Percentiles rank a stretch among this genome's conserved stretches.
These are phyloP conservation scores for Cyberlindnera mississippiensis DNA, from an alignment of 805 yeast genomes.

Conservation along the genomic window DNA sequence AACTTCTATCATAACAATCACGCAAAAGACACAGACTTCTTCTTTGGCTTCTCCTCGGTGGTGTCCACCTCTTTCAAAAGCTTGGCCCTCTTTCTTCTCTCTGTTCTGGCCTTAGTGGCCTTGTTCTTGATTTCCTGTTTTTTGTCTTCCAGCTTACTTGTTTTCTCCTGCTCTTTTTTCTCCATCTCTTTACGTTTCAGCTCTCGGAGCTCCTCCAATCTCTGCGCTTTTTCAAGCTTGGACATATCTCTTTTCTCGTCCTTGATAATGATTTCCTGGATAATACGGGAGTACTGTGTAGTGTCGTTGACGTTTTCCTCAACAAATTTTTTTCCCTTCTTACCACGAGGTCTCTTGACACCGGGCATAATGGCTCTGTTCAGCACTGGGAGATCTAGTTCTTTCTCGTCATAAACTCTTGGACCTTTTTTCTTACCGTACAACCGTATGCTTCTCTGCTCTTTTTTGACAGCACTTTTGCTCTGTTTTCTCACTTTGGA, in stretches of 20 bases:
- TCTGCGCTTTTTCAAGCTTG: slow-evolving; percentile 83
- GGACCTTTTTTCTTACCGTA: slow-evolving; percentile 55
- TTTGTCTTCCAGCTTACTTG: slow-evolving; percentile 65
- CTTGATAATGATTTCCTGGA: slow-evolving; percentile 77
- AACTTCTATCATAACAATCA: no score
- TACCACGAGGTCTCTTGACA: slow-evolving; percentile 68
- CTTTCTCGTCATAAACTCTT: slow-evolving; percentile 63
- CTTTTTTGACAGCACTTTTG: slow-evolving; percentile 57
- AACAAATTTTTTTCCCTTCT: slow-evolving; percentile 80
- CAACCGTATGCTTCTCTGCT: slow-evolving; percentile 57
- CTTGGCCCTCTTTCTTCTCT: slow-evolving; percentile 55
- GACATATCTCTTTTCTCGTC: slow-evolving; percentile 78
- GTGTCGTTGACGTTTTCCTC: slow-evolving; percentile 56
- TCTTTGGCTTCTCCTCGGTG: slow-evolving; percentile 25
- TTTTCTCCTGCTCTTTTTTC: slow-evolving; percentile 69
- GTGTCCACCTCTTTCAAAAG: slow-evolving; percentile 23
- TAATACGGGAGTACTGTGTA: slow-evolving; percentile 59
- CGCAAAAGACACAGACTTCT: slow-evolving; percentile 49
- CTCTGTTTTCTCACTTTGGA: slow-evolving; percentile 46
- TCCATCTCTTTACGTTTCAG: slow-evolving; percentile 84
- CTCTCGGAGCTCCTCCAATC: slow-evolving; percentile 87
- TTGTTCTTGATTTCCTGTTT: slow-evolving; percentile 72
- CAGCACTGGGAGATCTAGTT: slow-evolving; percentile 71
- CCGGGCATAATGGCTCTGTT: slow-evolving; percentile 89
- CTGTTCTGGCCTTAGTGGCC: slow-evolving; percentile 63